Conservation (phyloP, 768 basidiomycete species). For the Gloeopeniophorella convolvens region DNA sequence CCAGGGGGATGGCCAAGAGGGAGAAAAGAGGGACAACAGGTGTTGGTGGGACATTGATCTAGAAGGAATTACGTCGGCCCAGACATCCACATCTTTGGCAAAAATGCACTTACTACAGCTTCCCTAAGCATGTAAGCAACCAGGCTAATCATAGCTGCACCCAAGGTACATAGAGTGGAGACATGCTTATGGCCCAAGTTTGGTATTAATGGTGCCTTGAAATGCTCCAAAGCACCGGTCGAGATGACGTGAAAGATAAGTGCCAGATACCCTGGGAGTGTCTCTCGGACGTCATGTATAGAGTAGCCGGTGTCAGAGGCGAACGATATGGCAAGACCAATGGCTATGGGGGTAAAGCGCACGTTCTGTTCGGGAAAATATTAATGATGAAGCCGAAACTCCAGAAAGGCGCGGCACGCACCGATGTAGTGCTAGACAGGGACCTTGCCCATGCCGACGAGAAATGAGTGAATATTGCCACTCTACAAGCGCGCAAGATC, state of each 20-base stretch:
- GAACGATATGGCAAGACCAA: conserved; percentile 50
- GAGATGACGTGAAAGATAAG: conserved; percentile 51
- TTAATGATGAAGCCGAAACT: conserved; percentile 2
- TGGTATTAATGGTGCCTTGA: conserved; percentile 49
- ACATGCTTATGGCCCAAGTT: conserved; percentile 52
- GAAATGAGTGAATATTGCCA: conserved; percentile 64
- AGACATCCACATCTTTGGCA: not conserved
- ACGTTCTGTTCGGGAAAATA: conserved; percentile 35
- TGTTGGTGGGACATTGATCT: conserved; percentile 32
- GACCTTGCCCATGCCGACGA: conserved; percentile 60
- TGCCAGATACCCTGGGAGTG: conserved; percentile 62
- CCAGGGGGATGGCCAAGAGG: conserved; percentile 51
- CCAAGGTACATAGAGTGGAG: conserved; percentile 50
- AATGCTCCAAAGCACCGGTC: conserved; percentile 58
- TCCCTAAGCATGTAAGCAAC: conserved; percentile 59
- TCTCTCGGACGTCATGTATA: conserved; percentile 36
- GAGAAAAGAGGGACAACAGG: conserved; percentile 52
- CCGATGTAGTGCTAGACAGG: conserved; percentile 42
- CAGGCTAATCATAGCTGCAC: conserved; percentile 55
- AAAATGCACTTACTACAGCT: conserved; percentile 41
- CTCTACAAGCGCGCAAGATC: conserved; percentile 36
- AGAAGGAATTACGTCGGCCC: not conserved
- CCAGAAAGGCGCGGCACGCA: conserved; percentile 25
- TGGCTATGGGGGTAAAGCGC: conserved; percentile 39
- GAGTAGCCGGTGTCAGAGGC: conserved; percentile 45